These are phyloP conservation scores for Lonicera japonica DNA, from an alignment of 129 eudicot species.

Conservation along the genomic window DNA sequence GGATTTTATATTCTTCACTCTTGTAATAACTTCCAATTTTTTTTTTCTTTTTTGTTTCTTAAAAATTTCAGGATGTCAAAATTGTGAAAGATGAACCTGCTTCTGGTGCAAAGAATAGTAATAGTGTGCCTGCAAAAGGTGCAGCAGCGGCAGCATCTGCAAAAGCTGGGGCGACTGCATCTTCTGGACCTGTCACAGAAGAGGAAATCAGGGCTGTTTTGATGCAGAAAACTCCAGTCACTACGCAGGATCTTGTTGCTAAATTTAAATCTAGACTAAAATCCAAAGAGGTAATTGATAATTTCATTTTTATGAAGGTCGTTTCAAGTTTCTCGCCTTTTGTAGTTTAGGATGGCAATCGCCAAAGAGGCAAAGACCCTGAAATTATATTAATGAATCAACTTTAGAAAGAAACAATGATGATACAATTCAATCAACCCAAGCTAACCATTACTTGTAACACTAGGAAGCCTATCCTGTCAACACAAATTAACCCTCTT, in stretches of 20 bases:
- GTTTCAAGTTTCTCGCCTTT: background rate
- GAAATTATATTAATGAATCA: no score
- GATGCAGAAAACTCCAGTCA: slow-evolving; percentile 56
- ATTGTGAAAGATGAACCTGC: slow-evolving; percentile 47
- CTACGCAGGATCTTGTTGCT: slow-evolving; percentile 86
- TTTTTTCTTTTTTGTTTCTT: background rate
- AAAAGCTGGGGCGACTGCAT: slow-evolving; percentile 31
- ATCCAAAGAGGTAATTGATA: slow-evolving; percentile 48
- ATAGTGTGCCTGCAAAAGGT: slow-evolving; percentile 28
- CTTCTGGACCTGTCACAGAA: slow-evolving; percentile 75
- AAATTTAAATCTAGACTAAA: slow-evolving; percentile 74
- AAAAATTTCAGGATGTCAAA: slow-evolving; percentile 48
- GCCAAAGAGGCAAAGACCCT: no score
- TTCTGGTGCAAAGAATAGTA: slow-evolving; percentile 24
- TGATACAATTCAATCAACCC: no score
- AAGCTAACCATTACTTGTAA: no score
- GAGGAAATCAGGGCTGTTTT: slow-evolving; percentile 87
- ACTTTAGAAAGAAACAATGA: no score
- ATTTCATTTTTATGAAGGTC: background rate
- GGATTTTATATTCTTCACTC: no score
- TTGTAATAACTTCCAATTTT: no score
- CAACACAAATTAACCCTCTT: no score
- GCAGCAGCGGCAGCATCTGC: slow-evolving; percentile 12
- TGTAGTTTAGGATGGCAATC: no score
- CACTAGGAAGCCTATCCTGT: no score